Evolutionary conservation across 352 stramenopile species (phyloP), one percentile per base, ranked within the genome.

Genomic region (Phytophthora chlamydospora): DNA sequence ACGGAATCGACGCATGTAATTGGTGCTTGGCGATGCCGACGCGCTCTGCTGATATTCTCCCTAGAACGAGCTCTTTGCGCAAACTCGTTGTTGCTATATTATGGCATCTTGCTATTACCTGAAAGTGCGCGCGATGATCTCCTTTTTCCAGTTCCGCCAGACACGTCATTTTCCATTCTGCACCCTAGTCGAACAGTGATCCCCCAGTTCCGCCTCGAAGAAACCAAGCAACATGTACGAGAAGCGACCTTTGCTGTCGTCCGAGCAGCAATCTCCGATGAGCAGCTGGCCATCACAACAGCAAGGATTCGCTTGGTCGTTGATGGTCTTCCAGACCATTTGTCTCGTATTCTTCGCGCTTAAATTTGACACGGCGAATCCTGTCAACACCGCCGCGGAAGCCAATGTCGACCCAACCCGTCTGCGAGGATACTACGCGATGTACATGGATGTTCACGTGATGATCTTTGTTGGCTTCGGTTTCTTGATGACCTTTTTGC

Each of bases 391-490:
- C 6, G 40, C 10, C n/a, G 19, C 10, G 12, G 33, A 34, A 44
- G 7, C 16, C 6, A 24, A 27, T 7, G 29, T 29, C 8, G 27
- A 36, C 13, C 48, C 54, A 8, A 27, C 36, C 6, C 66, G 52
- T 19, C 33, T 60, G 7, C 52, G 21, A 16, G 47, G 29, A 4
- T 66, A 56, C 44, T 86, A 89, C 58, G 17, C 73, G 27, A 85
- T 85, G 76, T 89, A 75, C 68, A 80, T 83, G 71, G 75, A 88
- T n/a, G 76, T 89, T 24, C 73, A 88, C 44, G 75, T 86, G 19
- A 95, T 95, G 86, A 86, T 95, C 52, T 89, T 91, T 45, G 63
- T 93, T 17, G 86, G 86, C 51, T 95, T 95, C 44, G 86, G 82
- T 45, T 93, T 91, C 43, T 75, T 95, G 49, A 95, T 95, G 86